phyloP scores from a whole-genome alignment of 176 grass and related monocot genomes.

The Cocos nucifera region DNA sequence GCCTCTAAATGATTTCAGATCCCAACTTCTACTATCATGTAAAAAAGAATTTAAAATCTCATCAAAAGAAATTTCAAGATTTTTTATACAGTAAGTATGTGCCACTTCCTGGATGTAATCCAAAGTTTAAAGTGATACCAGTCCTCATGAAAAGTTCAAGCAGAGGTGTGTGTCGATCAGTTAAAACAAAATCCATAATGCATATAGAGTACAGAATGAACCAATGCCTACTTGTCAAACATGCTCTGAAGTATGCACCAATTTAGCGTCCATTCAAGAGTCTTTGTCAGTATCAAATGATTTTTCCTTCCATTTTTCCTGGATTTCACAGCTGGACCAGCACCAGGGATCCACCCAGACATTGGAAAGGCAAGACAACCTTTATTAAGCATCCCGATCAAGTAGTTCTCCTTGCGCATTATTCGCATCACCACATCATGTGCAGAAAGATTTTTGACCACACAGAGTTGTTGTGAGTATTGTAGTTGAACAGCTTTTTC shows the following conservation, averaged over 20 bases:
- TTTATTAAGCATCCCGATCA: slow-evolving; percentile 98
- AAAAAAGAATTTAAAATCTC: too few relatives aligned
- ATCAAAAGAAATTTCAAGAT: too few relatives aligned
- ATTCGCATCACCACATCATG: slow-evolving; percentile 97
- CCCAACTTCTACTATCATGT: too few relatives aligned
- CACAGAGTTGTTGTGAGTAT: slow-evolving; percentile 61
- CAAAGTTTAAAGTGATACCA: too few relatives aligned
- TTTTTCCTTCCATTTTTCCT: slow-evolving; percentile 40
- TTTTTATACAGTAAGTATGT: too few relatives aligned
- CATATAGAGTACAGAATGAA: too few relatives aligned
- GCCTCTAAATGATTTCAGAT: too few relatives aligned
- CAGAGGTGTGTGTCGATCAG: too few relatives aligned
- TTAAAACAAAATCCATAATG: too few relatives aligned
- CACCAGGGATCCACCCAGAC: slow-evolving; percentile 61
- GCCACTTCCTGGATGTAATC: too few relatives aligned
- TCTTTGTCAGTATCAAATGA: slow-evolving; percentile 79
- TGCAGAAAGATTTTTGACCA: slow-evolving; percentile 88
- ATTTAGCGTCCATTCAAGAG: slow-evolving; percentile 97
- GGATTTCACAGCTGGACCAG: slow-evolving; percentile 46
- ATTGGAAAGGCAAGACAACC: slow-evolving; percentile 88
- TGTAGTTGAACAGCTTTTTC: slow-evolving; percentile 83
- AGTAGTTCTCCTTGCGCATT: slow-evolving; percentile 98
- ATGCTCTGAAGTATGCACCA: slow-evolving; percentile 98
- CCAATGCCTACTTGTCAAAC: slow-evolving; percentile 78
- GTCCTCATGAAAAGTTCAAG: too few relatives aligned